These are phyloP conservation scores for Paracamarosporium sp. DNA, from an alignment of 2,329 filamentous ascomycete genomes.

Conservation along the genomic window DNA sequence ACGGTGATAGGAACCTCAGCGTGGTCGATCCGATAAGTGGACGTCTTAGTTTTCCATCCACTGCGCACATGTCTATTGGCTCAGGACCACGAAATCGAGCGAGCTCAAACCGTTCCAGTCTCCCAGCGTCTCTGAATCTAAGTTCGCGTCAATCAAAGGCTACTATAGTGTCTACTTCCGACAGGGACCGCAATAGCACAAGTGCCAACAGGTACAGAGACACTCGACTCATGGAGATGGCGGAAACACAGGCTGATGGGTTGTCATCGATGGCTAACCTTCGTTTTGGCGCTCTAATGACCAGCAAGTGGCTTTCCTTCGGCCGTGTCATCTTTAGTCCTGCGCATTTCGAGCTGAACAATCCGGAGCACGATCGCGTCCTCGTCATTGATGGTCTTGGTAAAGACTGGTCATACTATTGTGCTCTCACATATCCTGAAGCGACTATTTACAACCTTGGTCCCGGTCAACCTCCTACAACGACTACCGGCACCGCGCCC, in stretches of 20 bases:
- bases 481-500: constrained; percentile 17
- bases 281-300: constrained; percentile 80
- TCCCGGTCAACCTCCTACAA: constrained; percentile 33
- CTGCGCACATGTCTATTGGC: constrained; percentile 36
- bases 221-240: constrained; percentile 62
- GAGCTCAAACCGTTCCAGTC: constrained; percentile 41
- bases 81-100: constrained; percentile 32
- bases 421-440: constrained; percentile 77
- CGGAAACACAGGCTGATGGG: constrained; percentile 46
- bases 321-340: constrained; percentile 84
- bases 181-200: constrained; percentile 42
- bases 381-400: constrained; percentile 83
- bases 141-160: constrained; percentile 42
- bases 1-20: constrained; percentile 51
- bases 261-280: constrained; percentile 71
- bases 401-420: constrained; percentile 91
- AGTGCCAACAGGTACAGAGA: constrained; percentile 54
- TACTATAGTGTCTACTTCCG: constrained; percentile 37
- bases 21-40: constrained; percentile 47
- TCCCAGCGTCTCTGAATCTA: constrained; percentile 36
- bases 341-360: constrained; percentile 72
- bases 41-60: constrained; percentile 44
- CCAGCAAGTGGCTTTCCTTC: constrained; percentile 87
- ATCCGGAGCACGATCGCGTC: constrained; percentile 67
- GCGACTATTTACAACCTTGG: constrained; percentile 78